phyloP scores from a whole-genome alignment of 2,329 filamentous ascomycete species.

The Trichocomaceae sp. region DNA sequence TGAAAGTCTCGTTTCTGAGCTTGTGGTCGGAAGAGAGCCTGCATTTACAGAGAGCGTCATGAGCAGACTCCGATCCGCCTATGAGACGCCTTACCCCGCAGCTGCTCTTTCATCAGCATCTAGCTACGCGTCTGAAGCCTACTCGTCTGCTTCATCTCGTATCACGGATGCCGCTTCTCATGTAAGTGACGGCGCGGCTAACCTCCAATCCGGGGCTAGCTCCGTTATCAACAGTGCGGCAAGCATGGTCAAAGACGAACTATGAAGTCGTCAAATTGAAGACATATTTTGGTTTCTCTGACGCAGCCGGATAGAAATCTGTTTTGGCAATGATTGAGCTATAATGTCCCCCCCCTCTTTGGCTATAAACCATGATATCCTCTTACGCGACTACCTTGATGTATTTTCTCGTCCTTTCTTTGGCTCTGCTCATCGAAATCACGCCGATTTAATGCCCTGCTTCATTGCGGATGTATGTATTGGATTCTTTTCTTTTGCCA shows the following conservation, averaged over 20 bases:
- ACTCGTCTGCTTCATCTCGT: conserved; percentile 29
- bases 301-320: background rate
- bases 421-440: background rate
- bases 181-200: conserved; percentile 29
- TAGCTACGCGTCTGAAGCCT: conserved; percentile 46
- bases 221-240: conserved; percentile 40
- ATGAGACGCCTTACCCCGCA: conserved; percentile 53
- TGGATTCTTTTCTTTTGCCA: background rate
- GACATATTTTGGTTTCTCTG: background rate
- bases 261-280: conserved; percentile 26
- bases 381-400: conserved; percentile 18
- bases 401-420: conserved; percentile 10
- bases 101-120: conserved; percentile 43
- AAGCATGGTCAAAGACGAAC: conserved; percentile 46
- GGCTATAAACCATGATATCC: conserved; percentile 21
- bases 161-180: conserved; percentile 28
- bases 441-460: background rate
- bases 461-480: background rate
- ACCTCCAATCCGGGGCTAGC: conserved; percentile 31
- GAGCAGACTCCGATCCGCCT: conserved; percentile 62
- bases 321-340: conserved; percentile 6
- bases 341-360: conserved; percentile 1
- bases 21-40: conserved; percentile 70
- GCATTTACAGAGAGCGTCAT: conserved; percentile 76
- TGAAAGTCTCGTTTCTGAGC: conserved; percentile 66